Conservation (phyloP, 371 early-diverging fungal genomes). For the Encephalitozoon cuniculi region DNA sequence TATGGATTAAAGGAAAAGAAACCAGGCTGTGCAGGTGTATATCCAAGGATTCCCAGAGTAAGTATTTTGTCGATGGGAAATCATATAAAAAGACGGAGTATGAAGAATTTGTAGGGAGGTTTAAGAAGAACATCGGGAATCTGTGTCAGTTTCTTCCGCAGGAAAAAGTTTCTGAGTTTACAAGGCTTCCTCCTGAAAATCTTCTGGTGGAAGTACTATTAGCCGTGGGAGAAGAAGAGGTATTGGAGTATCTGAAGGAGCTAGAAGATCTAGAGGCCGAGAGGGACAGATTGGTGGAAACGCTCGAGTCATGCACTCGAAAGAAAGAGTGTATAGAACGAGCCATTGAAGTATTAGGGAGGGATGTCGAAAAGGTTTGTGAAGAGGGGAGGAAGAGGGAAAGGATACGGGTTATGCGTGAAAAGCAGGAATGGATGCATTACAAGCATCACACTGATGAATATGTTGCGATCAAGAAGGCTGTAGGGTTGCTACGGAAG, state of each 20-base stretch:
- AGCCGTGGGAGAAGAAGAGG: slow-evolving; percentile 15
- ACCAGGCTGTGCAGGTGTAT: slow-evolving; percentile 23
- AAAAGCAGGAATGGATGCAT: slow-evolving; percentile 26
- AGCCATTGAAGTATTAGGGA: slow-evolving; percentile 35
- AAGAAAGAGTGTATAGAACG: slow-evolving; percentile 18
- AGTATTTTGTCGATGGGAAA: slow-evolving; percentile 48
- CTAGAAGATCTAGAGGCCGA: slow-evolving; percentile 16
- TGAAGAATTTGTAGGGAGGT: slow-evolving; percentile 24
- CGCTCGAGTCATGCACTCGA: neutral
- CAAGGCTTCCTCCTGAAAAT: slow-evolving; percentile 51
- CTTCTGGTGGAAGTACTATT: slow-evolving; percentile 41
- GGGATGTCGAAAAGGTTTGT: slow-evolving; percentile 35
- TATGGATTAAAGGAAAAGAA: neutral
- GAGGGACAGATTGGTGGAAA: slow-evolving; percentile 7
- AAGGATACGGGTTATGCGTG: slow-evolving; percentile 42
- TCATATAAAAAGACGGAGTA: slow-evolving; percentile 24
- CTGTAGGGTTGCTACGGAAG: slow-evolving; percentile 23
- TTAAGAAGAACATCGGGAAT: slow-evolving; percentile 55
- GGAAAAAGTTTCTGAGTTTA: slow-evolving; percentile 61
- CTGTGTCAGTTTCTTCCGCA: slow-evolving; percentile 60
- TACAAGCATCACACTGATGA: slow-evolving; percentile 31
- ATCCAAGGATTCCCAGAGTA: slow-evolving; percentile 24
- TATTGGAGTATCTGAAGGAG: slow-evolving; percentile 33
- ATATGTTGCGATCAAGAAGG: slow-evolving; percentile 16
- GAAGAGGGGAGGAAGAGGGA: slow-evolving; percentile 40